A percentile compares a stretch with the other conserved stretches of the same genome.
Conservation (phyloP, 1,284 basidiomycete genomes). For the Leucoagaricus sp. region DNA sequence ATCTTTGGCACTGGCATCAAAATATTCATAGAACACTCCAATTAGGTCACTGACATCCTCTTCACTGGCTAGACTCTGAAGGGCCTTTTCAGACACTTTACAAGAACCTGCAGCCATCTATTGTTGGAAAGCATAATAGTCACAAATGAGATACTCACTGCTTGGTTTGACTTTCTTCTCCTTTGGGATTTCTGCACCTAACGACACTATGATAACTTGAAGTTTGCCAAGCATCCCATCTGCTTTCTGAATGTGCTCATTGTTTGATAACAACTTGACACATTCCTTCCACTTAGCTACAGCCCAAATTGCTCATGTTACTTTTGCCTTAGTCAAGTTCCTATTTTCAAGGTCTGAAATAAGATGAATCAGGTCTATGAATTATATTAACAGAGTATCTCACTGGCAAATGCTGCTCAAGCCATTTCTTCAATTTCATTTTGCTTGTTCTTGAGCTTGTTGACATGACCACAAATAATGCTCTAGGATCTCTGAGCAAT, state of each 20-base stretch:
- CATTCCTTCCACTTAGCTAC: conserved; percentile 20
- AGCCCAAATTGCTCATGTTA: conserved; percentile 13
- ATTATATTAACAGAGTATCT: not conserved
- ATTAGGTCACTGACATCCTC: conserved; percentile 2
- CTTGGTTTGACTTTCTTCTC: not conserved
- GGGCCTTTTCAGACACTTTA: not conserved
- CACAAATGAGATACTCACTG: too few species aligned
- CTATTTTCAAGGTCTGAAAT: conserved; percentile 9
- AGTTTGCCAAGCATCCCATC: not conserved
- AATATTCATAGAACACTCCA: not conserved
- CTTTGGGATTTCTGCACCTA: not conserved
- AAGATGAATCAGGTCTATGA: not conserved
- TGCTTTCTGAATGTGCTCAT: not conserved
- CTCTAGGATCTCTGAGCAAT: conserved; percentile 1
- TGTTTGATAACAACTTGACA: conserved; percentile 10
- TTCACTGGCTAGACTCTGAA: not conserved
- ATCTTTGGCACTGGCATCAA: not conserved
- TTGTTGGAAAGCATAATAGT: too few species aligned
- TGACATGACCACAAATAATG: not conserved
- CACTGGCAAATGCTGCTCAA: not conserved
- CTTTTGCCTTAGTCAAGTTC: conserved; percentile 15
- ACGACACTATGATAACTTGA: not conserved
- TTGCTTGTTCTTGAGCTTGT: not conserved
- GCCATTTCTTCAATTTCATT: not conserved
- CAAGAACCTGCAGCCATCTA: not conserved